These are phyloP conservation scores for Pseudogymnoascus sp. DNA, from an alignment of 2,329 filamentous ascomycete genomes.

Conservation along the genomic window DNA sequence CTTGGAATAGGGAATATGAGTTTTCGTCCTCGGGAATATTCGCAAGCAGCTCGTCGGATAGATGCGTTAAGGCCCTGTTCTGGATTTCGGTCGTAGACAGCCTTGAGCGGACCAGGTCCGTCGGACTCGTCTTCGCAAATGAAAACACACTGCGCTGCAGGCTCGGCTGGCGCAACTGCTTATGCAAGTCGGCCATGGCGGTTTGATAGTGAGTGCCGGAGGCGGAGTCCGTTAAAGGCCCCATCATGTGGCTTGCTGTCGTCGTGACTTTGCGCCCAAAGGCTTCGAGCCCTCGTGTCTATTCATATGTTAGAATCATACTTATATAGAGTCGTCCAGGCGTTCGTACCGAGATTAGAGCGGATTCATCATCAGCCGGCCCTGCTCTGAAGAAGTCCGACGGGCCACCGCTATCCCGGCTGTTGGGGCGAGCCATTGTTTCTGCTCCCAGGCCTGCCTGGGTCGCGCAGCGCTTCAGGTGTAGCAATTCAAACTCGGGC, in stretches of 20 bases:
- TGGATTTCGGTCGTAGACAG: slow-evolving; percentile 89
- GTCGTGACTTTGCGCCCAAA: slow-evolving; percentile 93
- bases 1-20: slow-evolving; percentile 88
- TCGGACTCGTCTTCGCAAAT: slow-evolving; percentile 83
- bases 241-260: slow-evolving; percentile 85
- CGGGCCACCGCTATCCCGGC: slow-evolving; percentile 22
- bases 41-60: slow-evolving; percentile 80
- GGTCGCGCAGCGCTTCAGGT: slow-evolving; percentile 1
- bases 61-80: slow-evolving; percentile 77
- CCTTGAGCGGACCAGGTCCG: slow-evolving; percentile 84
- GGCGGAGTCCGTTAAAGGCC: slow-evolving; percentile 48
- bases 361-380: slow-evolving; percentile 22
- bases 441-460: slow-evolving; percentile 10
- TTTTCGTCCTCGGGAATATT: slow-evolving; percentile 85
- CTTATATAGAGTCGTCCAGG: neutral
- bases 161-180: slow-evolving; percentile 73
- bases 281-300: slow-evolving; percentile 83
- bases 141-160: slow-evolving; percentile 87
- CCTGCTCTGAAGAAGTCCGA: slow-evolving; percentile 21
- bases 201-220: slow-evolving; percentile 65
- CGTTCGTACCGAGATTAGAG: slow-evolving; percentile 26
- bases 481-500: slow-evolving; percentile 1
- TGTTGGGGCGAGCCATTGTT: slow-evolving; percentile 27
- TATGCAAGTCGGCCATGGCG: slow-evolving; percentile 83
- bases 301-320: slow-evolving; percentile 5